phyloP scores from a whole-genome alignment of 1,284 basidiomycete species.

The Sanghuangporus weigelae region DNA sequence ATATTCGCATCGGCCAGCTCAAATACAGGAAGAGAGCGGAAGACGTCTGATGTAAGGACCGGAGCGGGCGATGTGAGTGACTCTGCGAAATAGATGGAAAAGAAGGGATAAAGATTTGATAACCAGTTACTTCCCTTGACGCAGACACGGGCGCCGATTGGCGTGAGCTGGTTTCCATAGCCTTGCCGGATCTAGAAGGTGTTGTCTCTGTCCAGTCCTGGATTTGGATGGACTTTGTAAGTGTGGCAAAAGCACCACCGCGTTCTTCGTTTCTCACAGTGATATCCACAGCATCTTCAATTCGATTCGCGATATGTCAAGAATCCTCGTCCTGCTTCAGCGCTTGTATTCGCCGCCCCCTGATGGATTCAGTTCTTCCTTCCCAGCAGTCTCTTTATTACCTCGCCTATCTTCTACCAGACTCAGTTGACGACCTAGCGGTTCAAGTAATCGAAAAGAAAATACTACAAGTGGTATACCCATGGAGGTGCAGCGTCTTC shows the following conservation, averaged over 20 bases:
- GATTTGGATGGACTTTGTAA: neutral
- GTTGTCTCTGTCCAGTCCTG: neutral
- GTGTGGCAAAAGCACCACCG: neutral
- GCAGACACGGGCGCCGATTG: neutral
- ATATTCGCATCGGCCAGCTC: neutral
- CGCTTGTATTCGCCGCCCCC: no score
- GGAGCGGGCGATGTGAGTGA: neutral
- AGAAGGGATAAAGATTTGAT: neutral
- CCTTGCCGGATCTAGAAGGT: neutral
- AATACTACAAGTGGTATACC: neutral
- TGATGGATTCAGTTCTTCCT: no score
- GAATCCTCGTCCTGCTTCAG: no score
- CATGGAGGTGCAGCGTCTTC: neutral
- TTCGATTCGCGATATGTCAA: no score
- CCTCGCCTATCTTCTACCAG: no score
- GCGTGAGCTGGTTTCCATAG: constrained; percentile 1
- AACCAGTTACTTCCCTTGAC: neutral
- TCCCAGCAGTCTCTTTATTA: no score
- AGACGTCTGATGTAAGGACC: constrained; percentile 1
- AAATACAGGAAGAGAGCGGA: neutral
- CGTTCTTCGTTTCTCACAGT: no score
- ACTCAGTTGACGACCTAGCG: neutral
- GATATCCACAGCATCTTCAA: no score
- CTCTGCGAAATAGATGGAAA: neutral
- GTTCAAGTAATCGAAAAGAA: neutral